Evolutionary conservation across 148 eudicot genomes (phyloP), one percentile per base, ranked within the genome.

Genomic region (Silene conica): DNA sequence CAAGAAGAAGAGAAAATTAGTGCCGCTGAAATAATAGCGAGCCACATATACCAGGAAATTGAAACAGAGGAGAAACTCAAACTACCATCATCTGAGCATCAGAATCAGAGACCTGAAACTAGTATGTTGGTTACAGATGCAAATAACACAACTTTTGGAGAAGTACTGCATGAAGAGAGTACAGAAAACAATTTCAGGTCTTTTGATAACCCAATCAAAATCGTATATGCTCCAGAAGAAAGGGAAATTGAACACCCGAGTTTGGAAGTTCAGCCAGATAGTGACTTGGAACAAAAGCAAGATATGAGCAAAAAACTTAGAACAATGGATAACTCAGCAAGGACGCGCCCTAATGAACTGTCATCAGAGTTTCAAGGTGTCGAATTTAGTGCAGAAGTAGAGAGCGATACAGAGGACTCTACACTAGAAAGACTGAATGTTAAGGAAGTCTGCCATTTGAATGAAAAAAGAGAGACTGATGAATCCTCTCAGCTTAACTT

Each of bases 171-270:
- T 25, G 65, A 73, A 61, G 69, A 70, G 34, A 63, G 15, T 14
- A 7, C 73, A 56, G 66, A 69, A 28, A 45, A 60, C 46, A 12
- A 2, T 12, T 50, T 50, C 55, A 50, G 0, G 16, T 59, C 70
- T 25, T 71, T 46, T 56, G 43, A 28, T 60, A 50, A 25, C 16
- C 50, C 50, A 69, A 22, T 54, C 50, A 50, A 80, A 67, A 70
- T 71, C 14, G 28, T 28, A 70, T 48, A 56, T 56, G 26, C 54
- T 5, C 59, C 26, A 4, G 57, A 79, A 45, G 80, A 43, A 14
- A 74, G 71, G 22, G 78, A 77, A 71, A 58, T 21, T 66, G 79
- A 65, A 69, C 45, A 34, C 26, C 67, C 80, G 6, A 43, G 31
- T 16, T 59, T 70, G 4, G 75, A 71, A 23, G 52, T 31, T 43